Evolutionary conservation across 2,329 filamentous ascomycete species (phyloP).

Genomic region (Cladosporium sp.): DNA sequence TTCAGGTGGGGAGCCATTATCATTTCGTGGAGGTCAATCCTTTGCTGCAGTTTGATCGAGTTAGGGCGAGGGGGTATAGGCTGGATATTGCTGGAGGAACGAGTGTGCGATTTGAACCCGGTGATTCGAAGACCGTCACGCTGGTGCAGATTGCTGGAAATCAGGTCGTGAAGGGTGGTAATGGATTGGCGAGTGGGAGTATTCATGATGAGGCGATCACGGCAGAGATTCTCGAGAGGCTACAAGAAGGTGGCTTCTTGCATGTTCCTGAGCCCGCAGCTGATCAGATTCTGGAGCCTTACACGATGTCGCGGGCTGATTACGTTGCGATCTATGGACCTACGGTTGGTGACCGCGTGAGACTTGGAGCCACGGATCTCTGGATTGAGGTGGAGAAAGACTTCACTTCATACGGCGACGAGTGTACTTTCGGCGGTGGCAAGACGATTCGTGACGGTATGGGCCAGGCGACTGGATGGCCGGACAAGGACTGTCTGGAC

Average conservation of each 20-base stretch:
- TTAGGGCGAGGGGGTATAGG: conserved; percentile 75
- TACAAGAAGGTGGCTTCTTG: conserved; percentile 72
- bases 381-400: conserved; percentile 91
- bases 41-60: conserved; percentile 80
- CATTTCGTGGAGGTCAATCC: conserved; percentile 96
- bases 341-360: conserved; percentile 80
- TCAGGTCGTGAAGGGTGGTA: conserved; percentile 78
- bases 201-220: conserved; percentile 61
- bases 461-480: conserved; percentile 80
- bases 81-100: conserved; percentile 90
- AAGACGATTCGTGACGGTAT: conserved; percentile 94
- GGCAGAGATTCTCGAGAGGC: conserved; percentile 61
- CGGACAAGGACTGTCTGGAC: conserved; percentile 70
- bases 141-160: conserved; percentile 84
- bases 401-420: conserved; percentile 79
- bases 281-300: conserved; percentile 55
- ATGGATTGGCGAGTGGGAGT: conserved; percentile 68
- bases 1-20: conserved; percentile 91
- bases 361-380: conserved; percentile 77
- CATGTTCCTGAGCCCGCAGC: conserved; percentile 65
- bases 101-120: conserved; percentile 89
- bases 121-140: conserved; percentile 84
- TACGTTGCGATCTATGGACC: conserved; percentile 92
- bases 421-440: conserved; percentile 92
- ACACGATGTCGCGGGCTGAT: conserved; percentile 69